A percentile compares a stretch with the other conserved stretches of the same genome.
Evolutionary conservation across 1,139 yeast species (phyloP).

Genomic region (Blastobotrys apis): DNA sequence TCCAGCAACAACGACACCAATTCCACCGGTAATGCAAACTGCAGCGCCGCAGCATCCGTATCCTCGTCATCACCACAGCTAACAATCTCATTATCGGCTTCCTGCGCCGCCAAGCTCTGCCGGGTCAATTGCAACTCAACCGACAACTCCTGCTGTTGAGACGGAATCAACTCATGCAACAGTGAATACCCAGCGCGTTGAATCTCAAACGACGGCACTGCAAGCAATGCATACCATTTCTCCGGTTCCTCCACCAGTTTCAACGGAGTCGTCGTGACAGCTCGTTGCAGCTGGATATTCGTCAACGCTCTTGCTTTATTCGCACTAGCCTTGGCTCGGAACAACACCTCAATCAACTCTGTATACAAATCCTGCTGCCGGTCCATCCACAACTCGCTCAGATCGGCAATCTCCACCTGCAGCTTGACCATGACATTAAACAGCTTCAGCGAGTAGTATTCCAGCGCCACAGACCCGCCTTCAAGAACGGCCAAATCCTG

Average conservation of each 20-base stretch:
- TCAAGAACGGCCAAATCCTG: slow-evolving; percentile 37
- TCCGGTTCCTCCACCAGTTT: slow-evolving; percentile 32
- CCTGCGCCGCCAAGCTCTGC: slow-evolving; percentile 33
- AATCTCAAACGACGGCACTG: slow-evolving; percentile 28
- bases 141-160: slow-evolving; percentile 37
- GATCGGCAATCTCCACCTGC: slow-evolving; percentile 30
- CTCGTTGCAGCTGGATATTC: slow-evolving; percentile 18
- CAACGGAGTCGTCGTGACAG: slow-evolving; percentile 18
- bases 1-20: slow-evolving; percentile 30
- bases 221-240: slow-evolving; percentile 32
- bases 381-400: slow-evolving; percentile 35
- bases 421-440: slow-evolving; percentile 35
- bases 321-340: slow-evolving; percentile 16
- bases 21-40: slow-evolving; percentile 28
- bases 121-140: slow-evolving; percentile 28
- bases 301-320: slow-evolving; percentile 17
- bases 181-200: slow-evolving; percentile 43
- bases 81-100: slow-evolving; percentile 24
- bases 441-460: slow-evolving; percentile 47
- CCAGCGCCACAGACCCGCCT: slow-evolving; percentile 38
- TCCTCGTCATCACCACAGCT: too few relatives aligned
- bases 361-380: slow-evolving; percentile 31
- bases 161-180: slow-evolving; percentile 40
- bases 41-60: slow-evolving; percentile 16
- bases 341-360: slow-evolving; percentile 37